phyloP scores from a whole-genome alignment of 108 stramenopile genomes.

The Pseudonitzschia delicatissima region DNA sequence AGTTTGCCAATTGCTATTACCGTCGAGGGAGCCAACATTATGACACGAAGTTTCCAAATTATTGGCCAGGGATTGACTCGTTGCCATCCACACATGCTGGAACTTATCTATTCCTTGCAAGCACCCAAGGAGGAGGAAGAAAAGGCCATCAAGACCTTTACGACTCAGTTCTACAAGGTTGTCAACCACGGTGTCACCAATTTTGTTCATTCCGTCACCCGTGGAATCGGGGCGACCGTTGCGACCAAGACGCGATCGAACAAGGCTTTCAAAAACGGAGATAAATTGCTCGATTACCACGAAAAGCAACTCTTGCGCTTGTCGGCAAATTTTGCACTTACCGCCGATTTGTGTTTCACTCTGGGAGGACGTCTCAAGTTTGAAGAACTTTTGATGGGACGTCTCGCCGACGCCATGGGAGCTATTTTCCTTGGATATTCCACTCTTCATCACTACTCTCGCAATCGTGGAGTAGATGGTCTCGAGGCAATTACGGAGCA shows the following conservation, averaged over 20 bases:
- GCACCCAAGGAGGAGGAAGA: constrained; percentile 82
- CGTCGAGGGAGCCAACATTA: constrained; percentile 97
- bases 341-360: constrained; percentile 92
- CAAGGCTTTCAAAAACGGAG: constrained; percentile 88
- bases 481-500: constrained; percentile 93
- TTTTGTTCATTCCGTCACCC: constrained; percentile 69
- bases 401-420: constrained; percentile 93
- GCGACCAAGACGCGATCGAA: constrained; percentile 72
- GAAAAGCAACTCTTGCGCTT: constrained; percentile 94
- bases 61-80: constrained; percentile 98
- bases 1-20: constrained; percentile 96
- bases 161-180: constrained; percentile 88
- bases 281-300: constrained; percentile 78
- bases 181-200: constrained; percentile 88
- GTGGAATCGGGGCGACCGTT: constrained; percentile 74
- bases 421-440: constrained; percentile 98
- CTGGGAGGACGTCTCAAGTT: constrained; percentile 96
- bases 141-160: constrained; percentile 82
- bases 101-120: constrained; percentile 89
- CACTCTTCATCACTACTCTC: constrained; percentile 90
- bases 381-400: constrained; percentile 95
- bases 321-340: constrained; percentile 94
- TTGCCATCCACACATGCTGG: constrained; percentile 96
- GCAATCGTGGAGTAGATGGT: constrained; percentile 86
- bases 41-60: constrained; percentile 97